Evolutionary conservation across 495 filamentous ascomycete genomes (phyloP).

Genomic region (Penicillium herquei): DNA sequence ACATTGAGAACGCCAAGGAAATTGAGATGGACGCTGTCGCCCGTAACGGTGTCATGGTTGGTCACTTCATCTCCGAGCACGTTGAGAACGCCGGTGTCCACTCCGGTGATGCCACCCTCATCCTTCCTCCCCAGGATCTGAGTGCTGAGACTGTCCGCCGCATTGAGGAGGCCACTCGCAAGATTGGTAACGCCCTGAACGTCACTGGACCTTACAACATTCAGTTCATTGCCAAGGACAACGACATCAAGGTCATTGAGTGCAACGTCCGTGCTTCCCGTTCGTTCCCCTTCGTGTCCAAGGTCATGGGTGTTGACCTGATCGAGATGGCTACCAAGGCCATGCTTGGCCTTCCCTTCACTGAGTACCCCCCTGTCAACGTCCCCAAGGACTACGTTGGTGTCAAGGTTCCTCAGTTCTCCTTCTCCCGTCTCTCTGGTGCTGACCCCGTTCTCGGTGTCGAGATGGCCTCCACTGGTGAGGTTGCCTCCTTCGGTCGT

Average conservation of each 20-base stretch:
- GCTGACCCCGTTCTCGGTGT: constrained; percentile 96
- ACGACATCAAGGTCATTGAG: constrained; percentile 98
- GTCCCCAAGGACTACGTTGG: constrained; percentile 83
- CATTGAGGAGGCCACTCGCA: constrained; percentile 91
- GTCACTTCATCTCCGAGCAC: constrained; percentile 96
- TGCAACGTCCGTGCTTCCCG: constrained; percentile 96
- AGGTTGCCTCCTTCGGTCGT: constrained; percentile 92
- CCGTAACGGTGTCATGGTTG: constrained; percentile 78
- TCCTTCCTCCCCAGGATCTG: constrained; percentile 95
- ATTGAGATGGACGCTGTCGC: constrained; percentile 97
- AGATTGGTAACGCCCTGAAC: constrained; percentile 93
- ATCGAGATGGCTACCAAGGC: constrained; percentile 99
- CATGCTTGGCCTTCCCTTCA: constrained; percentile 81
- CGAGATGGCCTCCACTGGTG: constrained; percentile 98
- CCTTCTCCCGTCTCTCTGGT: constrained; percentile 92
- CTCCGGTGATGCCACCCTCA: constrained; percentile 94
- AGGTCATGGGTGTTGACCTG: constrained; percentile 96
- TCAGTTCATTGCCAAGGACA: constrained; percentile 99
- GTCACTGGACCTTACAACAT: constrained; percentile 98
- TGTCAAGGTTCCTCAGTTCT: constrained; percentile 98
- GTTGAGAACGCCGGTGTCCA: constrained; percentile 97
- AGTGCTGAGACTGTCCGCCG: constrained; percentile 82
- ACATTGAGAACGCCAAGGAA: constrained; percentile 96
- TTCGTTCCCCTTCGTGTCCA: constrained; percentile 97
- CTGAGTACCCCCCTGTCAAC: constrained; percentile 73